Evolutionary conservation across 805 yeast genomes (phyloP).

Genomic region (Millerozyma miso): DNA sequence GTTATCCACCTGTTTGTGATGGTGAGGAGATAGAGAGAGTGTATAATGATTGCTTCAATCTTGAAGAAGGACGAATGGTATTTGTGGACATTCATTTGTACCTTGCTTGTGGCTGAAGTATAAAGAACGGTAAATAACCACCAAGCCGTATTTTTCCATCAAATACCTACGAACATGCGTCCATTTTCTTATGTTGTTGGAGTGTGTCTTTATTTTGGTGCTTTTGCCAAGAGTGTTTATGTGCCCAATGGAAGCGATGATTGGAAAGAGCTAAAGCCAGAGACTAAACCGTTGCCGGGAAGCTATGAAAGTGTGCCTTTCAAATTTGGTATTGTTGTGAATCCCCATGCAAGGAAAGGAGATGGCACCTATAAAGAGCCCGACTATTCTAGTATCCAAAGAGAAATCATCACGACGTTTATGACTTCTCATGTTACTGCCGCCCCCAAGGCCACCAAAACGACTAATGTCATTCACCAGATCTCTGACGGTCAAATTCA

Average conservation of each 20-base stretch:
- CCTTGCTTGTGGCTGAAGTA: too few species aligned
- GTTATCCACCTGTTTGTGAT: too few species aligned
- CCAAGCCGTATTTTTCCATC: too few species aligned
- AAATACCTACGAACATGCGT: too few species aligned
- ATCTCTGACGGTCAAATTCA: conserved; percentile 29
- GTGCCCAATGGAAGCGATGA: conserved; percentile 29
- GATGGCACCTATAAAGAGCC: conserved; percentile 20
- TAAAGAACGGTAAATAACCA: too few species aligned
- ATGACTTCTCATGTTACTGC: conserved; percentile 13
- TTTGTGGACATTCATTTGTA: too few species aligned
- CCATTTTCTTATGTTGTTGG: not conserved
- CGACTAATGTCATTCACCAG: conserved; percentile 18
- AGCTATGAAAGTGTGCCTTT: conserved; percentile 27
- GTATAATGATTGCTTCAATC: too few species aligned
- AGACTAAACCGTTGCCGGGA: conserved; percentile 9
- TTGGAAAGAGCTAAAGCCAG: conserved; percentile 32
- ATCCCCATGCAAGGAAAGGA: conserved; percentile 17
- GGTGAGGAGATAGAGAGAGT: too few species aligned
- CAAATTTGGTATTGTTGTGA: conserved; percentile 33
- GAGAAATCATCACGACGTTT: conserved; percentile 1
- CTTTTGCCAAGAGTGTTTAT: not conserved
- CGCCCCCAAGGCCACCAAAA: conserved; percentile 21
- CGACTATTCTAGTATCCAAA: conserved; percentile 1
- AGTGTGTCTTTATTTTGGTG: not conserved
- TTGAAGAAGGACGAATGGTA: too few species aligned